A percentile compares a stretch with the other conserved stretches of the same genome.
phyloP scores from a whole-genome alignment of 2,329 filamentous ascomycete species.

The Ceratocystiopsis brevicomis region DNA sequence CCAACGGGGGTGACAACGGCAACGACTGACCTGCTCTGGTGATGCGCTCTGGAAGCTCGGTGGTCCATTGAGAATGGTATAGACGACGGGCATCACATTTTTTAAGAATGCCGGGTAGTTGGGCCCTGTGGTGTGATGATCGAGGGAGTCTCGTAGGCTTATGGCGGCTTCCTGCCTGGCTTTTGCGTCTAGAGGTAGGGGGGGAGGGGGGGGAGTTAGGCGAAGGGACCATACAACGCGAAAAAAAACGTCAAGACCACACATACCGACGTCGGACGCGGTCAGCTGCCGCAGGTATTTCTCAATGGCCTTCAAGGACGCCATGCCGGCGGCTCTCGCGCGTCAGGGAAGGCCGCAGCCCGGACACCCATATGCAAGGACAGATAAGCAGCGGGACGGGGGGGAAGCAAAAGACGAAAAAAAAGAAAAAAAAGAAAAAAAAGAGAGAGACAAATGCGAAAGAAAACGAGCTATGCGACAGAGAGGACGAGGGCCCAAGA shows the following conservation, averaged over 20 bases:
- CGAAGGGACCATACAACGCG: neutral
- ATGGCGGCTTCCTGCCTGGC: slow-evolving; percentile 65
- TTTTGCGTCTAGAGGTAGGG: slow-evolving; percentile 58
- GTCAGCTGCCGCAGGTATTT: slow-evolving; percentile 38
- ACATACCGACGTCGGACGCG: slow-evolving; percentile 34
- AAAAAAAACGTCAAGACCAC: neutral
- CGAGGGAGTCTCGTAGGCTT: slow-evolving; percentile 77
- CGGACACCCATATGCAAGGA: too few species aligned
- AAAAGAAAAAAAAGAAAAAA: neutral
- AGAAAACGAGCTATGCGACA: neutral
- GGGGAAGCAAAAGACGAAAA: neutral
- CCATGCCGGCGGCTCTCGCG: slow-evolving; percentile 30
- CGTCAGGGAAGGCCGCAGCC: too few species aligned
- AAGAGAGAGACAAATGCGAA: neutral
- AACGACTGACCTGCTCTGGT: slow-evolving; percentile 58
- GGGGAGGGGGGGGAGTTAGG: neutral
- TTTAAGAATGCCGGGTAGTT: slow-evolving; percentile 62
- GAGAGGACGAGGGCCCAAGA: neutral
- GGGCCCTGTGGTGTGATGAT: slow-evolving; percentile 64
- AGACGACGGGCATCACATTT: slow-evolving; percentile 76
- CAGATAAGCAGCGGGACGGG: neutral
- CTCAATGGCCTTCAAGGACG: slow-evolving; percentile 41
- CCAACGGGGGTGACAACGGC: neutral
- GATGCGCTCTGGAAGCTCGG: slow-evolving; percentile 85
- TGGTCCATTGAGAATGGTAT: slow-evolving; percentile 64